Base-by-base conservation (phyloP, 345 rosid genomes). In the Bruguiera parviflora region DNA sequence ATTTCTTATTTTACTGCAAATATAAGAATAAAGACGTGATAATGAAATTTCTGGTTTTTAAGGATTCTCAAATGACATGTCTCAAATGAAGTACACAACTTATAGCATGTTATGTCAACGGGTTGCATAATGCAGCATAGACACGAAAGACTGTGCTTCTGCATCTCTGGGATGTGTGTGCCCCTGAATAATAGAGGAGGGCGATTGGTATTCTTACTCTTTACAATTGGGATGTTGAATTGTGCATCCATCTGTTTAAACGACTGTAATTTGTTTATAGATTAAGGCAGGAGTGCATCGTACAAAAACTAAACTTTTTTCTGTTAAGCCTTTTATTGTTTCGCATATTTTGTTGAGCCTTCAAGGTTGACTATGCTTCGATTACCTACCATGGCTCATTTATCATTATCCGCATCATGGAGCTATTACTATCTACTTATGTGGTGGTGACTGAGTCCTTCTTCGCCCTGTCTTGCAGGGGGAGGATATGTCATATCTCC, bases 401-500 rank as follows among this genome's bases (percentile, higher is more conserved):
- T 8, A 19, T 67, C 55, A 57, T 25, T 18, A 57, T 67, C 61
- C n/a, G n/a, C n/a, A n/a, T n/a, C n/a, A n/a, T n/a, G n/a, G n/a
- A 35, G 39, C 39, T 35, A 33, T 33, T 33, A 33, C 37, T 33
- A 8, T 35, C 6, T 35, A 5, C 39, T 6, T 11, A 53, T 53
- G 9, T 21, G 21, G 10, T 53, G 25, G 11, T 53, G 27, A 53
- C 4, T 8, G 27, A 20, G 25, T 53, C 24, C 58, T 46, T 63
- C 53, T 60, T 53, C 74, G 39, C 70, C 51, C 25, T 65, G 46
- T 78, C 49, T 84, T 70, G 71, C 84, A 91, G 97, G 98, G 79
- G 98, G 97, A 51, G 98, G 98, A 77, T 93, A 86, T 82, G 96
- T 93, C 63, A 81, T 93, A 67, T 83, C 94, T 80, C 98, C 97